Evolutionary conservation across 257 asterid species (phyloP).

Genomic region (Paulownia fortunei): DNA sequence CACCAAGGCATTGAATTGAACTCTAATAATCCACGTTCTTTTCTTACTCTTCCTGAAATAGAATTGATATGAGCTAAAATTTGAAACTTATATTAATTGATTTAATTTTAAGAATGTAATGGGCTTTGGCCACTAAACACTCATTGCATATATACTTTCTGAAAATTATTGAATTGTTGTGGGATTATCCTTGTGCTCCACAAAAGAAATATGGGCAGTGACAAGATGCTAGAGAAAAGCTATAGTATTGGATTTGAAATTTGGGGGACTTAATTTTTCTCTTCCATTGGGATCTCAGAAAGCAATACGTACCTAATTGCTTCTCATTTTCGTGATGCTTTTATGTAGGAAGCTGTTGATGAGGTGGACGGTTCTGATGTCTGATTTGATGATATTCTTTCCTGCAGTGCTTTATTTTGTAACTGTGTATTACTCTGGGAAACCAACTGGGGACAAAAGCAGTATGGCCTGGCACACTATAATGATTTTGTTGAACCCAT

Average conservation of each 20-base stretch:
- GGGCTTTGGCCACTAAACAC: background rate
- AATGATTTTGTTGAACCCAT: constrained; percentile 87
- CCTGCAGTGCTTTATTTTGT: constrained; percentile 85
- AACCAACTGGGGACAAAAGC: constrained; percentile 43
- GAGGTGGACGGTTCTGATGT: constrained; percentile 97
- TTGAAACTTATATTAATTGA: background rate
- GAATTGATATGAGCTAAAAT: constrained; percentile 11
- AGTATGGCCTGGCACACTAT: constrained; percentile 70
- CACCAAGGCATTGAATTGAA: background rate
- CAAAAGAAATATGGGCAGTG: background rate
- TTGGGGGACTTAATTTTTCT: background rate
- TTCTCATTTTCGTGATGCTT: constrained; percentile 38
- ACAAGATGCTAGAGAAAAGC: constrained; percentile 6
- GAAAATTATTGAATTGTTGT: background rate
- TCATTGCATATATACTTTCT: background rate
- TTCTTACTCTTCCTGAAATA: background rate
- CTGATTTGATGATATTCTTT: constrained; percentile 90
- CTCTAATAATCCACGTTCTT: background rate
- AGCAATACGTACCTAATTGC: constrained; percentile 14
- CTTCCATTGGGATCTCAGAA: background rate
- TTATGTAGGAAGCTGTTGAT: constrained; percentile 96
- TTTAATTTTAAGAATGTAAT: background rate
- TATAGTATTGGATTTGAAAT: constrained; percentile 12
- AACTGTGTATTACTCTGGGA: constrained; percentile 55
- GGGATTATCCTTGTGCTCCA: background rate